Evolutionary conservation across 331 rosid genomes (phyloP).

Genomic region (Erythrophleum ivorense): DNA sequence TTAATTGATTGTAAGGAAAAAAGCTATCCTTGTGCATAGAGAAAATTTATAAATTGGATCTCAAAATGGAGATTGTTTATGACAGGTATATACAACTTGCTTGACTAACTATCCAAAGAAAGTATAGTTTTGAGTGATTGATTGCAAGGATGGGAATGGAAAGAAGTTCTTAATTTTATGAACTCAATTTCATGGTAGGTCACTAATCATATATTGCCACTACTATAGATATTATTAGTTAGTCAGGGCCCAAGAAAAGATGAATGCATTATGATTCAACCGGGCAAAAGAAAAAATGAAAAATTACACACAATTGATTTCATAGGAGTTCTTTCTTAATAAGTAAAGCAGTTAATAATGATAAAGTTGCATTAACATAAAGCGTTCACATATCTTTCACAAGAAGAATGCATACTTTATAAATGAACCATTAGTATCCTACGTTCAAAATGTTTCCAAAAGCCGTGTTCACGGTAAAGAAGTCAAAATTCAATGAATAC

Average conservation of each 20-base stretch:
- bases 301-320: neutral
- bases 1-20: too few relatives aligned
- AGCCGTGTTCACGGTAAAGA: neutral
- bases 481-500: too few relatives aligned
- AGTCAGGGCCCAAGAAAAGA: neutral
- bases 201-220: conserved; percentile 11
- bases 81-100: too few relatives aligned
- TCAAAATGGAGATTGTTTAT: too few relatives aligned
- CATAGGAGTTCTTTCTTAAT: neutral
- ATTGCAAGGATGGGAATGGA: too few relatives aligned
- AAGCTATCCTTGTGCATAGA: too few relatives aligned
- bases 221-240: neutral
- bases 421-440: neutral
- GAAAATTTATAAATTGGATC: too few relatives aligned
- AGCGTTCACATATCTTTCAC: neutral
- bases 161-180: neutral
- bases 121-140: too few relatives aligned
- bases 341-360: neutral
- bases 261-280: neutral
- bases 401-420: neutral
- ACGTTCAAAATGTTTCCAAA: neutral
- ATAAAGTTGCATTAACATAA: neutral
- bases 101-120: too few relatives aligned
- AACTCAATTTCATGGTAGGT: neutral
- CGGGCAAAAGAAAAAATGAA: neutral